These are phyloP conservation scores for Deinandra increscens DNA, from an alignment of 129 eudicot genomes.

Conservation along the genomic window DNA sequence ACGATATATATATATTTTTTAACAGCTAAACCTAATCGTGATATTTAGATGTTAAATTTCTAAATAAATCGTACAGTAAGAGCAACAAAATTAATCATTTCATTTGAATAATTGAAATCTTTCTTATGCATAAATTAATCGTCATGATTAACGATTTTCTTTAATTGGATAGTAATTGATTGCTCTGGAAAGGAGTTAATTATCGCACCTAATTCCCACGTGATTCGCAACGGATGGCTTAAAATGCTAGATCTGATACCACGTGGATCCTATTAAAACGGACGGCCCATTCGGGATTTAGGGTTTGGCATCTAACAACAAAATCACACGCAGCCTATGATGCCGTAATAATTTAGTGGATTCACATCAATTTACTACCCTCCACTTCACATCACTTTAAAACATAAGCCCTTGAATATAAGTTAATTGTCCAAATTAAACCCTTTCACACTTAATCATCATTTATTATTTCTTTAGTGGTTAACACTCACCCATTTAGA, in stretches of 20 bases:
- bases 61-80: neutral
- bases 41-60: neutral
- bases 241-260: conserved; percentile 31
- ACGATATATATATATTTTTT: no score
- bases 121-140: no score
- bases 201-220: conserved; percentile 23
- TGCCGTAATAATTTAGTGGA: conserved; percentile 16
- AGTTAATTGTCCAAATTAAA: neutral
- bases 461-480: no score
- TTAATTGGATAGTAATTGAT: neutral
- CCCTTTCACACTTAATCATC: conserved; percentile 11
- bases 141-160: neutral
- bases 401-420: neutral
- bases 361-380: conserved; percentile 1
- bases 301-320: conserved; percentile 21
- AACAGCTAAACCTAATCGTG: no score
- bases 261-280: conserved; percentile 18
- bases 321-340: conserved; percentile 31
- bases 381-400: conserved; percentile 11
- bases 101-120: no score
- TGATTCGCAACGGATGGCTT: conserved; percentile 16
- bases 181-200: neutral
- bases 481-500: no score
- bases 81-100: no score
- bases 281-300: neutral